Percentiles rank a stretch among this genome's conserved stretches.
Evolutionary conservation across 1,284 basidiomycete species (phyloP).

Genomic region (Tylopilus sp.): DNA sequence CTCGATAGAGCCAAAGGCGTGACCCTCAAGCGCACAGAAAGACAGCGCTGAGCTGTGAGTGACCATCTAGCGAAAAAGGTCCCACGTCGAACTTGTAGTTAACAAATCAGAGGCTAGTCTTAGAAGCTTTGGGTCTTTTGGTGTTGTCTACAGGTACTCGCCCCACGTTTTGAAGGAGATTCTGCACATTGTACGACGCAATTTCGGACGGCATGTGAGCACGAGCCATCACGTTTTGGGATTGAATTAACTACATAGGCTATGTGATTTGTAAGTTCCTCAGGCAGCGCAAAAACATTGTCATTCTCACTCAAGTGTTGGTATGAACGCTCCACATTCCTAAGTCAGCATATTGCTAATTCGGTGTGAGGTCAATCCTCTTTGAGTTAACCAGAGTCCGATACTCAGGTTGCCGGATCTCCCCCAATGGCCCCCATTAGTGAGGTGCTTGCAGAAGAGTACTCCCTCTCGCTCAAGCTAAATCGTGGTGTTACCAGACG

Average conservation of each 20-base stretch:
- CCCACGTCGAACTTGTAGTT: background rate
- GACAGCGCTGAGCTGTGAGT: background rate
- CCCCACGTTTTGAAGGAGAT: background rate
- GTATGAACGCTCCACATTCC: too few relatives aligned
- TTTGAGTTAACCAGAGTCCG: too few relatives aligned
- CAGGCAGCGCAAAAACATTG: too few relatives aligned
- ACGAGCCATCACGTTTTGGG: too few relatives aligned
- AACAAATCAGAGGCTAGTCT: background rate
- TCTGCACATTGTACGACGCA: constrained; percentile 2
- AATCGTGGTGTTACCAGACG: too few relatives aligned
- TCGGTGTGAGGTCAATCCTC: too few relatives aligned
- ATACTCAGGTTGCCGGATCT: too few relatives aligned
- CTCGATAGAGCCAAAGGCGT: background rate
- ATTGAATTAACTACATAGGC: background rate
- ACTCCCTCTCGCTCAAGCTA: too few relatives aligned
- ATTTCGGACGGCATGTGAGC: background rate
- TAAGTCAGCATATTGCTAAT: too few relatives aligned
- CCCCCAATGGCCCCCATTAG: too few relatives aligned
- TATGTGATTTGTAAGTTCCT: background rate
- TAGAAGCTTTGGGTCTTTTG: background rate
- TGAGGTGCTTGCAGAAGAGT: too few relatives aligned
- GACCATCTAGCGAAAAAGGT: background rate
- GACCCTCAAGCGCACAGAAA: constrained; percentile 4
- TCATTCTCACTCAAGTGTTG: too few relatives aligned
- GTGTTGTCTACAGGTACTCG: background rate